Evolutionary conservation across 2,329 filamentous ascomycete species (phyloP).

Genomic region (Botrytis squamosa): DNA sequence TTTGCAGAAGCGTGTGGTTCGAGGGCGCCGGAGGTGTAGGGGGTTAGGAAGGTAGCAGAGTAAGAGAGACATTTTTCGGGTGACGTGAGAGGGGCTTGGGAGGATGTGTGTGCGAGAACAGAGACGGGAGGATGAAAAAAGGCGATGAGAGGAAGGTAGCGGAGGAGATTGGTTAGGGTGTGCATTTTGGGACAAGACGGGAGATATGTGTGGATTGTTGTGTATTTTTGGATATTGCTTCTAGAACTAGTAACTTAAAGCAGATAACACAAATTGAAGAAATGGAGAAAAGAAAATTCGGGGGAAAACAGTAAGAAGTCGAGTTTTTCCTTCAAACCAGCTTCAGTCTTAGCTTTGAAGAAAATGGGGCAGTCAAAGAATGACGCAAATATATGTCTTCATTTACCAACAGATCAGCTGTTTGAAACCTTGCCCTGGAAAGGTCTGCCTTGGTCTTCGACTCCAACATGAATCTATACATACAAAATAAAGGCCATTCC

Average conservation of each 20-base stretch:
- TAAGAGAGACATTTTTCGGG: constrained; percentile 5
- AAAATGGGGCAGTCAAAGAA: background rate
- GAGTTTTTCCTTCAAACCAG: too few species aligned
- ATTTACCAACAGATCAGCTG: background rate
- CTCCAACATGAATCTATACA: background rate
- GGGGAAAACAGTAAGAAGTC: background rate
- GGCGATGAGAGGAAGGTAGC: background rate
- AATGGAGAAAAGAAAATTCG: too few species aligned
- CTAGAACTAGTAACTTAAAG: background rate
- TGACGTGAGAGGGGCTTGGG: background rate
- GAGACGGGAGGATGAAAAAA: background rate
- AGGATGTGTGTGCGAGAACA: background rate
- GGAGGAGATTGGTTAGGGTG: background rate
- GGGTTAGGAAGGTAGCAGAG: background rate
- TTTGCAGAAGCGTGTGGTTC: background rate
- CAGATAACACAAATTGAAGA: background rate
- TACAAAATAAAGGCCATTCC: background rate
- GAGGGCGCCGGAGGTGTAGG: background rate
- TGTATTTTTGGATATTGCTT: background rate
- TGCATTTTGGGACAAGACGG: background rate
- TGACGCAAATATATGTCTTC: background rate
- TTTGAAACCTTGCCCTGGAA: background rate
- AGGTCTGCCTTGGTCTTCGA: background rate
- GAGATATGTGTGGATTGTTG: background rate
- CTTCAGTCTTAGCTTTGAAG: background rate